Conservation (phyloP, 139 green algal genomes). For the Micractinium conductrix region DNA sequence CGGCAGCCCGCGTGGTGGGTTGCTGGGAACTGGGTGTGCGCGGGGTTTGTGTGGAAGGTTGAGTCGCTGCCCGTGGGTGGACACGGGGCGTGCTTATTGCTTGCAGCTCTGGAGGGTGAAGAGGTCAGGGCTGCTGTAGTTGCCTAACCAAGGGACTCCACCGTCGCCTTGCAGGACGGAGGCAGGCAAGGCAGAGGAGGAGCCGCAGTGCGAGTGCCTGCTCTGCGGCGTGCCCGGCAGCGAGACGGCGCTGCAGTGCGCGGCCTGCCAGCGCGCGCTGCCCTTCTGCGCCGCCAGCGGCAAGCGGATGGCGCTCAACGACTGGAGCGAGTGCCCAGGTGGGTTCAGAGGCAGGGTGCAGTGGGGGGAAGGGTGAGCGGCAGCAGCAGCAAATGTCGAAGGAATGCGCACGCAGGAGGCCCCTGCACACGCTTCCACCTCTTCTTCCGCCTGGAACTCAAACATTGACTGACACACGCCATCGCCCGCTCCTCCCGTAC, state of each 20-base stretch:
- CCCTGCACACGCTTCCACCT: background rate
- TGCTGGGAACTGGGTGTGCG: background rate
- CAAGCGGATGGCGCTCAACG: conserved; percentile 67
- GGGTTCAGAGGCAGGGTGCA: background rate
- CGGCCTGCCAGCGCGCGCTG: conserved; percentile 69
- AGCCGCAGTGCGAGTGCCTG: conserved; percentile 64
- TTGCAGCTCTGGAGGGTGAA: no score
- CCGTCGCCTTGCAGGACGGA: conserved; percentile 40
- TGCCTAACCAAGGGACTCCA: no score
- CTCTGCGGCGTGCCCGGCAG: conserved; percentile 70
- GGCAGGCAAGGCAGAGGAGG: conserved; percentile 64
- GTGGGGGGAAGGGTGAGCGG: background rate
- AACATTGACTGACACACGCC: no score
- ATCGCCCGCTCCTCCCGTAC: no score
- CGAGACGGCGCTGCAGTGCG: conserved; percentile 69
- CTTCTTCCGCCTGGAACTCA: background rate
- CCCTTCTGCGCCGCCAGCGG: conserved; percentile 76
- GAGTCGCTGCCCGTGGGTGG: no score
- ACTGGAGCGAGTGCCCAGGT: conserved; percentile 77
- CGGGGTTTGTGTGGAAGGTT: background rate
- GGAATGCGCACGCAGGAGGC: background rate
- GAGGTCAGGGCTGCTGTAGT: no score
- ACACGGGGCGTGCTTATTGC: no score
- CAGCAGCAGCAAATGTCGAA: background rate
- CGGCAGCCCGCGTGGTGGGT: conserved; percentile 68